Percentiles rank a stretch among this genome's conserved stretches.
Evolutionary conservation across 1,284 basidiomycete species (phyloP).

Genomic region (Bjerkandera adusta): DNA sequence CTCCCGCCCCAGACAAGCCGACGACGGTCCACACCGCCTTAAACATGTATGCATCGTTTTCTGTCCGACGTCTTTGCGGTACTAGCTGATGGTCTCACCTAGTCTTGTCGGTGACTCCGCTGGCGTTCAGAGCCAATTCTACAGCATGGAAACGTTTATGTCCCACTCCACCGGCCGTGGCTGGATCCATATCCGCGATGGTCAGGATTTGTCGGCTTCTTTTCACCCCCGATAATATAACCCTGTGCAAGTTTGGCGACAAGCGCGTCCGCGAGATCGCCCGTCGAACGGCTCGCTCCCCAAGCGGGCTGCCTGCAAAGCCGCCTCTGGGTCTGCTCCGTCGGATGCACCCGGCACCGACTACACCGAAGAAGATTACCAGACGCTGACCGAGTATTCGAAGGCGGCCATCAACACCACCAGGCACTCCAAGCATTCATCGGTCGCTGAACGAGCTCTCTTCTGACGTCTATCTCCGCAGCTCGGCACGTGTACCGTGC

Average conservation of each 20-base stretch:
- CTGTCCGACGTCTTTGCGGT: not conserved
- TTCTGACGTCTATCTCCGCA: no score
- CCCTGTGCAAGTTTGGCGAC: slow-evolving; percentile 19
- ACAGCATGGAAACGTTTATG: slow-evolving; percentile 6
- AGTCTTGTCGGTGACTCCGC: slow-evolving; percentile 10
- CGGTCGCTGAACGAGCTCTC: not conserved
- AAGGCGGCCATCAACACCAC: no score
- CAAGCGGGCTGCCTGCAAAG: no score
- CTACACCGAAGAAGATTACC: no score
- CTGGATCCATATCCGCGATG: slow-evolving; percentile 8
- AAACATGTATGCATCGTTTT: slow-evolving; percentile 27
- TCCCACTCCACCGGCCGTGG: slow-evolving; percentile 7
- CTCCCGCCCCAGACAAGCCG: slow-evolving; percentile 45
- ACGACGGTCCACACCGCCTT: slow-evolving; percentile 25
- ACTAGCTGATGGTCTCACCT: not conserved
- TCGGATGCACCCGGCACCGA: no score
- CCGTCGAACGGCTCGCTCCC: slow-evolving; percentile 26
- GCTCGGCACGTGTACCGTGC: slow-evolving; percentile 71
- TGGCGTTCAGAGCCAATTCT: slow-evolving; percentile 8
- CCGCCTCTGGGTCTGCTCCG: no score
- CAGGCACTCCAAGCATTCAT: no score
- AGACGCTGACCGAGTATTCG: no score
- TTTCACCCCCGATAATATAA: slow-evolving; percentile 10
- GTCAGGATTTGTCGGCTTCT: not conserved
- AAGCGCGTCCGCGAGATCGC: slow-evolving; percentile 24